Conservation (phyloP, 176 grass and related monocot species). For the Elymus sibiricus region DNA sequence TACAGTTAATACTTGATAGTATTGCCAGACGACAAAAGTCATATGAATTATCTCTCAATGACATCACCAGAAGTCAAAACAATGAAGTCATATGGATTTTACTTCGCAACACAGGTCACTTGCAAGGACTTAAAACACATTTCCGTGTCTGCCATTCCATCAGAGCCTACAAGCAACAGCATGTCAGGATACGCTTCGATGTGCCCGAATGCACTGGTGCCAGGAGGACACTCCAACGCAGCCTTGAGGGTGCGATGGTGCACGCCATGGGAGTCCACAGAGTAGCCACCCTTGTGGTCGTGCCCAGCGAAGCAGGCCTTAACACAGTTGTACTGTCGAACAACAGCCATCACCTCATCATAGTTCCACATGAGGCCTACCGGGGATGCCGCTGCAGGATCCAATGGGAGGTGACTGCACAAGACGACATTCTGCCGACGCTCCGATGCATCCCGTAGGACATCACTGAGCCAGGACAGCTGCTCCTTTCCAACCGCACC, state of each 20-base stretch:
- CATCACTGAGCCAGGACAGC: conserved; percentile 61
- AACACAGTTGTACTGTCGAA: conserved; percentile 69
- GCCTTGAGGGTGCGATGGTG: conserved; percentile 80
- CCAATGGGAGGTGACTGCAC: conserved; percentile 80
- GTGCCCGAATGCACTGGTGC: conserved; percentile 57
- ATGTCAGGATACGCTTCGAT: conserved; percentile 71
- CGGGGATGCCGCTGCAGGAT: conserved; percentile 48
- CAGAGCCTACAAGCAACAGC: conserved; percentile 68
- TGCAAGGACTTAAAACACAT: conserved; percentile 42
- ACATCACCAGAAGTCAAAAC: not conserved
- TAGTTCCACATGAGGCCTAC: conserved; percentile 87
- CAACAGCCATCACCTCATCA: conserved; percentile 81
- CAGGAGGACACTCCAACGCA: conserved; percentile 83
- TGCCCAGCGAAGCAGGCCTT: conserved; percentile 86
- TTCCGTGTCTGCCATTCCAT: conserved; percentile 62
- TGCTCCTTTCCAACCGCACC: conserved; percentile 77
- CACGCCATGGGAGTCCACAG: conserved; percentile 60
- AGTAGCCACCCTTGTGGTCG: conserved; percentile 73
- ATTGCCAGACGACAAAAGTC: not conserved
- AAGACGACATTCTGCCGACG: conserved; percentile 59
- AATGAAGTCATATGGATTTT: not conserved
- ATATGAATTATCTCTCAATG: not conserved
- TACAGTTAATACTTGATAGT: not conserved
- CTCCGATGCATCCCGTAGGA: conserved; percentile 41
- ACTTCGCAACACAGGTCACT: not conserved